phyloP scores from a whole-genome alignment of 306 rosid species.

The Quercus engelmannii region DNA sequence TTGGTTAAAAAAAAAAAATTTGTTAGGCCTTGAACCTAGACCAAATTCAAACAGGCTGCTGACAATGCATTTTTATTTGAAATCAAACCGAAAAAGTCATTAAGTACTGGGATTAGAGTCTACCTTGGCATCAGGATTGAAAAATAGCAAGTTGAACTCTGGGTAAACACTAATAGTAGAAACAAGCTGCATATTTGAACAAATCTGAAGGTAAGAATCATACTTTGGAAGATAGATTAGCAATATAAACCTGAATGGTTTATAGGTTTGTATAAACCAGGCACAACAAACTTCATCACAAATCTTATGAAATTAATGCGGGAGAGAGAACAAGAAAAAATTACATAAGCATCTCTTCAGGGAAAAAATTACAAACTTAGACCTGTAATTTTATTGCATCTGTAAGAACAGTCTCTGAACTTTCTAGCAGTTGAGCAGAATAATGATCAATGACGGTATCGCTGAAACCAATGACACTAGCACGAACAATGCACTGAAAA shows the following conservation, averaged over 20 bases:
- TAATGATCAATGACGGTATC: constrained; percentile 35
- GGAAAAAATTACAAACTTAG: constrained; percentile 17
- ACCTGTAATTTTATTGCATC: constrained; percentile 90
- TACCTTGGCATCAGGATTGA: constrained; percentile 80
- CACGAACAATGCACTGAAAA: constrained; percentile 81
- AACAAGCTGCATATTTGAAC: constrained; percentile 69
- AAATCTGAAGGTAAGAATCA: constrained; percentile 36
- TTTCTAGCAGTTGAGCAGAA: constrained; percentile 33
- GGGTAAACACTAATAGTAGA: constrained; percentile 76
- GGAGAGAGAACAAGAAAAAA: background rate
- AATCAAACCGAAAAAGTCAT: background rate
- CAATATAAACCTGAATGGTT: constrained; percentile 9
- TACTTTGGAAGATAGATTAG: constrained; percentile 15
- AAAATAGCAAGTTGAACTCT: constrained; percentile 65
- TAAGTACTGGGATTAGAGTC: constrained; percentile 10
- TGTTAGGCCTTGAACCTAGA: background rate
- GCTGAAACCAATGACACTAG: constrained; percentile 51
- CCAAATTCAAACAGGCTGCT: background rate
- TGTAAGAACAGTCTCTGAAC: constrained; percentile 46
- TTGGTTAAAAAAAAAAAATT: background rate
- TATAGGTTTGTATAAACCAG: background rate
- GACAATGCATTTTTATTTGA: background rate
- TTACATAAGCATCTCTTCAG: background rate
- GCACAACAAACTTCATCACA: background rate
- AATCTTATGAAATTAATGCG: constrained; percentile 1